phyloP scores from a whole-genome alignment of 2,329 filamentous ascomycete genomes.

The Ceratocystis huliohia region DNA sequence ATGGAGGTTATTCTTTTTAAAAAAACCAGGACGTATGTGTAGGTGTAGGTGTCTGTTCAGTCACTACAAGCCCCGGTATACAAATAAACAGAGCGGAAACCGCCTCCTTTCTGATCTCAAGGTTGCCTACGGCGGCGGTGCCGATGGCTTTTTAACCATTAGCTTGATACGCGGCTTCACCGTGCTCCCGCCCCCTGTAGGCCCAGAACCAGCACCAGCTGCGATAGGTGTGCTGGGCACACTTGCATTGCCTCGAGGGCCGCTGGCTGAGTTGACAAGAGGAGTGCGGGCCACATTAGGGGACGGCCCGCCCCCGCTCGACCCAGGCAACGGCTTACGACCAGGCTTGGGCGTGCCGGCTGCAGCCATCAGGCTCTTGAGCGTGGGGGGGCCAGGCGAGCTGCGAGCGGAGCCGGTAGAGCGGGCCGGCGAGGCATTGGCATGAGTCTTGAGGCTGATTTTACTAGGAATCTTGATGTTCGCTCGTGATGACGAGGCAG shows the following conservation, averaged over 20 bases:
- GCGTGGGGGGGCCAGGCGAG: slow-evolving; percentile 13
- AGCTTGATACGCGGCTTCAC: slow-evolving; percentile 20
- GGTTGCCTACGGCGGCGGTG: neutral
- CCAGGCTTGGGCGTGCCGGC: slow-evolving; percentile 14
- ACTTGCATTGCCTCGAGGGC: neutral
- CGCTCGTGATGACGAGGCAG: neutral
- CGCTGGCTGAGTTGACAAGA: neutral
- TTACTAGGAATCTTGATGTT: slow-evolving; percentile 19
- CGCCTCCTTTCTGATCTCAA: neutral
- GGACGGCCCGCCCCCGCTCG: neutral
- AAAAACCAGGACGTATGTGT: no score
- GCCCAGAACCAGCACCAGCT: neutral
- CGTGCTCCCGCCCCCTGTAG: neutral
- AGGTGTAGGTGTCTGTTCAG: no score
- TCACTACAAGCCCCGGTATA: no score
- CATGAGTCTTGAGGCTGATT: slow-evolving; percentile 16
- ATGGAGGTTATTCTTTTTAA: no score
- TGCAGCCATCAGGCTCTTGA: slow-evolving; percentile 18
- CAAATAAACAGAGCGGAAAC: no score
- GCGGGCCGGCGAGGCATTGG: slow-evolving; percentile 5
- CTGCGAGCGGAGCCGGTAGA: neutral
- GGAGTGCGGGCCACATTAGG: neutral
- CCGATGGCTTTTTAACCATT: slow-evolving; percentile 20
- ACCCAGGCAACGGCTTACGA: slow-evolving; percentile 18
- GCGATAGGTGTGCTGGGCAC: neutral